These are phyloP conservation scores for Chalciporus chontae DNA, from an alignment of 768 basidiomycete species.

Conservation along the genomic window DNA sequence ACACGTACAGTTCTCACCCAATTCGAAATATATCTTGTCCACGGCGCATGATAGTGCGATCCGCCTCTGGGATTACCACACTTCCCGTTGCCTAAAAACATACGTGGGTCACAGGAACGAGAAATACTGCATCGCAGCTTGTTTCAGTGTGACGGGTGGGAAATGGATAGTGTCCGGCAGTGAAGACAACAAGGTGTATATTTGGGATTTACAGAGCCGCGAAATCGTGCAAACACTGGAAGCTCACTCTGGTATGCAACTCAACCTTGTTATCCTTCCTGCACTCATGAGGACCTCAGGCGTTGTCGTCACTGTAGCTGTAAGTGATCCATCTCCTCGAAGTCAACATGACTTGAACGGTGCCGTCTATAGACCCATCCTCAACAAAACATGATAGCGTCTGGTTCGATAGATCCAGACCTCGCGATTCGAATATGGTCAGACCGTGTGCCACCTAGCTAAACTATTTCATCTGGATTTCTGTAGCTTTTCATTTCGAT, in stretches of 20 bases:
- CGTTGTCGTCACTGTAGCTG: slow-evolving; percentile 80
- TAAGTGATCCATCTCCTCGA: slow-evolving; percentile 41
- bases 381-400: slow-evolving; percentile 80
- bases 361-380: slow-evolving; percentile 66
- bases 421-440: slow-evolving; percentile 81
- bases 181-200: slow-evolving; percentile 85
- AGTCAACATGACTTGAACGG: background rate
- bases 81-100: slow-evolving; percentile 86
- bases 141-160: slow-evolving; percentile 80
- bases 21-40: slow-evolving; percentile 91
- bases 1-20: slow-evolving; percentile 92
- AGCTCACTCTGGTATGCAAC: slow-evolving; percentile 61
- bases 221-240: slow-evolving; percentile 78
- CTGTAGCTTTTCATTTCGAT: background rate
- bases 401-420: slow-evolving; percentile 83
- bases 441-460: slow-evolving; percentile 38
- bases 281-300: slow-evolving; percentile 11
- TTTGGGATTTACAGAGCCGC: slow-evolving; percentile 91
- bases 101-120: slow-evolving; percentile 80
- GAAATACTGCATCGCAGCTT: slow-evolving; percentile 80
- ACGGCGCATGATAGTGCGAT: slow-evolving; percentile 92
- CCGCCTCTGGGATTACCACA: slow-evolving; percentile 94
- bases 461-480: slow-evolving; percentile 1
- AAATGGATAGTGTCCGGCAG: slow-evolving; percentile 91
- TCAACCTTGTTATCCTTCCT: background rate